Base-by-base conservation (phyloP, 306 rosid genomes). In the Trifolium fragiferum region DNA sequence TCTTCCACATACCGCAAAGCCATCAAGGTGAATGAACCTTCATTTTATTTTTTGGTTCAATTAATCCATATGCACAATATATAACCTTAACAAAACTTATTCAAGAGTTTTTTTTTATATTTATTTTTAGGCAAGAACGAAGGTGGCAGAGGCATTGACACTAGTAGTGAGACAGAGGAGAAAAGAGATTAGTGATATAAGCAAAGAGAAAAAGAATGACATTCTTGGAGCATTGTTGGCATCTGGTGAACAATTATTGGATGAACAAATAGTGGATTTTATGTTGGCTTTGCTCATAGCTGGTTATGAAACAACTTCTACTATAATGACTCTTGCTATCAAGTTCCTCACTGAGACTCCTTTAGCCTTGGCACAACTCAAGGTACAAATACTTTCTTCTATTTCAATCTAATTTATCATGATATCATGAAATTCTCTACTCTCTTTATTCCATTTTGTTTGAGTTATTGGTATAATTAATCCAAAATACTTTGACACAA, bases 331-430 rank as follows among this genome's bases (percentile, higher is more conserved):
- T 38, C 99, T 94, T 14, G 97, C 99, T 23, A 84, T 94, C 15
- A 94, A 94, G 85, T 94, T 94, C 74, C 89, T 94, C 73, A 90
- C 95, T 1, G 99, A 92, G 76, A 89, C 97, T 49, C 99, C 99
- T 67, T 82, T 88, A 6, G 99, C 99, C 76, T 68, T 88, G 55
- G 94, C 92, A 72, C 96, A 94, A 53, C 92, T 94, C 66, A 86
- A 90, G 99, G 99, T 94, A 66, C 61, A 66, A 54, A 3, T 10
- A 10, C 5, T 20, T 19, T 11, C 3, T 30, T 25, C 60, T 30
- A 37, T 7, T 33, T 62, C 2, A 62, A 23, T 58, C 19, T 7
- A n/a, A n/a, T n/a, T n/a, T 9, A 3, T 49, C 1, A 49, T 5
- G 9, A 30, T n/a, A 72, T 41, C 66, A 21, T 40, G 27, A 55